Evolutionary conservation across 768 basidiomycete genomes (phyloP).

Genomic region (Suillus alpinus): DNA sequence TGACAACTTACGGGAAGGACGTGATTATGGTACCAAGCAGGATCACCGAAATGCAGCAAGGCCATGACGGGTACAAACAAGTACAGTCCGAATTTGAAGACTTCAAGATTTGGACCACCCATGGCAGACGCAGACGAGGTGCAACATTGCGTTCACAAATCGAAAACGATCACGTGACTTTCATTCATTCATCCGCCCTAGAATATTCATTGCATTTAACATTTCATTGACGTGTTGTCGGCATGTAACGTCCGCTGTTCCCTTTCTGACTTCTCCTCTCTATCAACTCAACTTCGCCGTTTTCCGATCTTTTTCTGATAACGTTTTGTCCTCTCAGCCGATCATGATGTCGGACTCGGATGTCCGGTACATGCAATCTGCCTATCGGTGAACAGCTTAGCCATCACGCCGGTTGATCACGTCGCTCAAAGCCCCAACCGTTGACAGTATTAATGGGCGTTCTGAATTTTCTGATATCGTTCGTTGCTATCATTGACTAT

Average conservation of each 20-base stretch:
- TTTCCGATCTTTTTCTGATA: not conserved
- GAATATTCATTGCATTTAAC: too few species aligned
- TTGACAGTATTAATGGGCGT: not conserved
- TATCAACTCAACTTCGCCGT: not conserved
- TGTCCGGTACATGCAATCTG: not conserved
- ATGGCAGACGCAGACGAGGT: conserved; percentile 28
- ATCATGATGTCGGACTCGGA: not conserved
- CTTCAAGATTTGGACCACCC: conserved; percentile 81
- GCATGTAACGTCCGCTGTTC: not conserved
- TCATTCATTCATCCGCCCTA: not conserved
- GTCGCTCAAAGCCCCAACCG: not conserved
- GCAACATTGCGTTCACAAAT: too few species aligned
- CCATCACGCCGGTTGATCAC: not conserved
- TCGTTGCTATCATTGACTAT: not conserved
- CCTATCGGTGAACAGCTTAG: not conserved
- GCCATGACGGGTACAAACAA: conserved; percentile 81
- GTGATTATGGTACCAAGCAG: conserved; percentile 77
- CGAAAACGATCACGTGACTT: not conserved
- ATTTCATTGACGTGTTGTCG: too few species aligned
- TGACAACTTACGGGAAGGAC: conserved; percentile 64
- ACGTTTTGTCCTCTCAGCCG: not conserved
- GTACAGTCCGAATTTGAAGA: conserved; percentile 88
- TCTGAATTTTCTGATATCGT: not conserved
- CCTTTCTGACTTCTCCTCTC: not conserved
- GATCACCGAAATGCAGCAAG: conserved; percentile 84